Base-by-base conservation (phyloP, 805 yeast genomes). In the Clavispora carvajalis region DNA sequence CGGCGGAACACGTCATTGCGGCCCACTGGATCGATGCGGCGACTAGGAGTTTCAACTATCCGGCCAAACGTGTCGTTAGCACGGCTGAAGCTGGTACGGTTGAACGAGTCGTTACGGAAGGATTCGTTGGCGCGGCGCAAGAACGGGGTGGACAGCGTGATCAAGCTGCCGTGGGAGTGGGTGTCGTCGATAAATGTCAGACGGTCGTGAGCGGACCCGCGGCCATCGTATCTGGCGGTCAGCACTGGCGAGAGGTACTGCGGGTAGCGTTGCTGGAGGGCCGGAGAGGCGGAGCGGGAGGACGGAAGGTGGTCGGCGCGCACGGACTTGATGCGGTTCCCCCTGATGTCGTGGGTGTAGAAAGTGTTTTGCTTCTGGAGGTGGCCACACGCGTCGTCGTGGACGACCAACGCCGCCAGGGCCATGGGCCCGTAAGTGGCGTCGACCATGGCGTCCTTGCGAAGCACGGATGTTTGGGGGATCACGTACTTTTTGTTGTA, bases 401-500 rank as follows among this genome's bases (percentile, higher is more conserved):
- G 49, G 3, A 54, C 59, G 0, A 45, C 41, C 48, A 55, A 57
- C 17, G 50, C 49, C 37, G 59, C 60, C 17, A 60, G 59, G 33
- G 51, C 59, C 25, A 43, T 39, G 17, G 67, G 67, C 1, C 71
- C 72, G 22, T 40, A 43, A 2, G 82, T 76, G 2, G 84, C 80
- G 58, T 79, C 85, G 5, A 82, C 67, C 17, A 74, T 67, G 5
- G 74, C 87, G 49, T 85, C 87, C 48, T 79, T 75, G 35, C 70
- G 68, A 35, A 65, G 58, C 9, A 70, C 69, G 7, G 77, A 67
- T 2, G 76, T 60, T 37, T 72, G 71, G 3, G 88, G 89, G 25
- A 71, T 71, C 13, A 82, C 82, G 46, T 70, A 76, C 54, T 85
- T 84, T 22, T 69, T 59, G 48, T 80, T 73, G 51, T 79, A 79